phyloP scores from a whole-genome alignment of 1,139 yeast genomes.

The Debaryomyces robertsiae region DNA sequence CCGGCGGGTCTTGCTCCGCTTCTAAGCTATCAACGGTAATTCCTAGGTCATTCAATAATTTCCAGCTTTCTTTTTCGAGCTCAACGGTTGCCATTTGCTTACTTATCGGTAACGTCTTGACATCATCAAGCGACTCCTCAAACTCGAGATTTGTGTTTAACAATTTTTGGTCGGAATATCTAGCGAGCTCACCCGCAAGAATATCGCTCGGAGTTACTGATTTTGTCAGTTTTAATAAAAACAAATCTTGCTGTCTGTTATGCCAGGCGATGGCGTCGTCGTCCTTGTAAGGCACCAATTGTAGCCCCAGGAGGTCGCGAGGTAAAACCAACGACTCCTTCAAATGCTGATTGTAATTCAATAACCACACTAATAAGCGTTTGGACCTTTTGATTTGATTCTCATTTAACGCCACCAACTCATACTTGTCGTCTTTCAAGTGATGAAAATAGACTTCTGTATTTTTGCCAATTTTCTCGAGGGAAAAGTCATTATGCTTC shows the following conservation, averaged over 20 bases:
- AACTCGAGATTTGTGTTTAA: constrained; percentile 18
- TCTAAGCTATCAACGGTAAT: constrained; percentile 3
- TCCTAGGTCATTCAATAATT: constrained; percentile 25
- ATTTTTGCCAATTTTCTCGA: constrained; percentile 29
- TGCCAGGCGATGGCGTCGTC: constrained; percentile 41
- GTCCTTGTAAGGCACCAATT: constrained; percentile 33
- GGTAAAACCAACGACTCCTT: constrained; percentile 26
- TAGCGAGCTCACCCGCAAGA: constrained; percentile 1
- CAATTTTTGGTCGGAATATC: constrained; percentile 6
- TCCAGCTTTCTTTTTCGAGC: constrained; percentile 24
- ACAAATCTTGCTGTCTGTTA: constrained; percentile 27
- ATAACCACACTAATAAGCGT: constrained; percentile 41
- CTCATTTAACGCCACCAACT: constrained; percentile 31
- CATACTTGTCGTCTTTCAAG: constrained; percentile 26
- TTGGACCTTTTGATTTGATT: constrained; percentile 37
- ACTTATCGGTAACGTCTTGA: constrained; percentile 19
- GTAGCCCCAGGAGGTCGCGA: constrained; percentile 8
- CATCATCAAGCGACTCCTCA: constrained; percentile 20
- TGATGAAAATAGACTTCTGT: constrained; percentile 40
- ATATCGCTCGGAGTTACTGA: not conserved
- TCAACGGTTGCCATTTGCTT: constrained; percentile 11
- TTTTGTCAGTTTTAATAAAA: constrained; percentile 17
- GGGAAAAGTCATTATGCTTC: constrained; percentile 30
- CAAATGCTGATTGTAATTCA: constrained; percentile 37
- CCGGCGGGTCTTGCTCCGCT: not conserved